Evolutionary conservation across 2,329 filamentous ascomycete genomes (phyloP).

Genomic region (Myriosclerotinia duriaeana): DNA sequence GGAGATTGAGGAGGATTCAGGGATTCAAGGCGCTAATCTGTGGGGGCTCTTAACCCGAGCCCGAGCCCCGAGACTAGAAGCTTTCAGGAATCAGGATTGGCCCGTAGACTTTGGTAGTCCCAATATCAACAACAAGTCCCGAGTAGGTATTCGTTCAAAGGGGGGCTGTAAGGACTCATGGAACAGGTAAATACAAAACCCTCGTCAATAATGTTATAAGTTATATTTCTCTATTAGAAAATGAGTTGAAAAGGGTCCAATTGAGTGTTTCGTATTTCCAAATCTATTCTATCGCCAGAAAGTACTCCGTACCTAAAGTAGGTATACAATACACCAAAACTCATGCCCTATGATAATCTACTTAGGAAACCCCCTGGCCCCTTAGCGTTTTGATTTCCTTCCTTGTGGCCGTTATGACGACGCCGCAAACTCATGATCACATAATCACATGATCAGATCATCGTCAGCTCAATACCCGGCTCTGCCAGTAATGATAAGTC

Average conservation of each 20-base stretch:
- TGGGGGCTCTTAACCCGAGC: constrained; percentile 6
- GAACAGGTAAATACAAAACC: too few species aligned
- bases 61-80: not conserved
- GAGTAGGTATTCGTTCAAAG: not conserved
- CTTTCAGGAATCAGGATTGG: too few species aligned
- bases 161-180: too few species aligned
- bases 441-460: not conserved
- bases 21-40: constrained; percentile 4
- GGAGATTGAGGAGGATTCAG: constrained; percentile 10
- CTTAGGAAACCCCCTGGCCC: too few species aligned
- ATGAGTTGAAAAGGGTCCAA: not conserved
- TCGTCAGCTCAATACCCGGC: not conserved
- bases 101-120: not conserved
- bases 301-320: too few species aligned
- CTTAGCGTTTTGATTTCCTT: too few species aligned
- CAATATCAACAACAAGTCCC: constrained; percentile 7
- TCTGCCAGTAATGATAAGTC: constrained; percentile 6
- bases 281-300: not conserved
- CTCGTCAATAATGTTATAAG: too few species aligned
- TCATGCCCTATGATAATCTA: too few species aligned
- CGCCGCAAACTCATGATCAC: constrained; percentile 15
- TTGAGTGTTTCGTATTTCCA: not conserved
- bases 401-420: not conserved
- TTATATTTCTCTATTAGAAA: too few species aligned
- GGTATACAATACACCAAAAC: too few species aligned